A percentile compares a stretch with the other conserved stretches of the same genome.
These are phyloP conservation scores for Cairneyella variabilis DNA, from an alignment of 495 filamentous ascomycete species.

Conservation along the genomic window DNA sequence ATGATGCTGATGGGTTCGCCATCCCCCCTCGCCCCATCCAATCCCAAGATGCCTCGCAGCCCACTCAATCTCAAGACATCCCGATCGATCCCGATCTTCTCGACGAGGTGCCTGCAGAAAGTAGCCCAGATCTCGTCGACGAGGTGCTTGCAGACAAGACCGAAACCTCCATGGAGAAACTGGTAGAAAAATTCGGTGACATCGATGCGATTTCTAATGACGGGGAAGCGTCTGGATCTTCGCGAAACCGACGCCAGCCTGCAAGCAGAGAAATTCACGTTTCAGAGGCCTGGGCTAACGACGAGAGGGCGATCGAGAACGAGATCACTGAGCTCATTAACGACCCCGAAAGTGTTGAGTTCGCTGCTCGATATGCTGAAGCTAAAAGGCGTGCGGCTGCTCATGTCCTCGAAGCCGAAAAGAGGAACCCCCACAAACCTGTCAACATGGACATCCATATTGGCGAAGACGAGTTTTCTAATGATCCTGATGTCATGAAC, in stretches of 20 bases:
- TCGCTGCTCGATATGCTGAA: conserved; percentile 40
- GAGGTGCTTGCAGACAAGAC: conserved; percentile 4
- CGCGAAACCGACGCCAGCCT: not conserved
- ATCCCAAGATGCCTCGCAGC: no score
- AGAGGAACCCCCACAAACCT: conserved; percentile 24
- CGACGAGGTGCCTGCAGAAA: conserved; percentile 2
- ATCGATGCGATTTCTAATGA: conserved; percentile 3
- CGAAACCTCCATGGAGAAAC: not conserved
- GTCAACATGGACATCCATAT: conserved; percentile 53
- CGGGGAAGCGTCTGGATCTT: not conserved
- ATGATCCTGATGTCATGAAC: conserved; percentile 78
- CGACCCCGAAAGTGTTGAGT: conserved; percentile 41
- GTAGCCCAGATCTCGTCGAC: not conserved
- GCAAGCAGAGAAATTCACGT: conserved; percentile 22
- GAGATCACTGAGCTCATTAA: conserved; percentile 47
- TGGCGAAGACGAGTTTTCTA: conserved; percentile 71
- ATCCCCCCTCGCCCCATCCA: conserved; percentile 36
- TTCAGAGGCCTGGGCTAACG: conserved; percentile 43
- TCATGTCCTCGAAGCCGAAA: conserved; percentile 30
- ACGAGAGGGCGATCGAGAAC: conserved; percentile 42
- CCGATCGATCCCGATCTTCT: conserved; percentile 32
- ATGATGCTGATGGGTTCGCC: conserved; percentile 52
- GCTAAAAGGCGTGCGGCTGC: conserved; percentile 35
- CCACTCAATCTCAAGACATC: conserved; percentile 8
- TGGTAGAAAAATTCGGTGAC: not conserved